Base-by-base conservation (phyloP, 1,284 basidiomycete genomes). In the Moesziomyces globuligerus region DNA sequence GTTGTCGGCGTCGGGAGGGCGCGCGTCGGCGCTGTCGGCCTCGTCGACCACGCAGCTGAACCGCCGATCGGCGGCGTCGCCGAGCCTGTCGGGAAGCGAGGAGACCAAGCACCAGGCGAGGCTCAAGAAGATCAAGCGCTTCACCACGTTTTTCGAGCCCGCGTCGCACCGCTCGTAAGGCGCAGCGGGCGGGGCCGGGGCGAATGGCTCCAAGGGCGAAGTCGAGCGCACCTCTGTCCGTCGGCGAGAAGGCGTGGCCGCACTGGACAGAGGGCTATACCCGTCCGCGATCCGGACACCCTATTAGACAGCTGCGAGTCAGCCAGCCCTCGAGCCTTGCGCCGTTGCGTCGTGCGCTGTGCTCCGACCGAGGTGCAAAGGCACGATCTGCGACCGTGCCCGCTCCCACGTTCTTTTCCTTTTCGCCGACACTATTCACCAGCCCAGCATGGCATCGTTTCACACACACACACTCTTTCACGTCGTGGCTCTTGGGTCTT, bases 61-160 rank as follows among this genome's bases (percentile, higher is more conserved):
- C 26, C 50, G 64, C 11, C 50, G 60, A 15, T 59, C 56, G 13
- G 65, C 57, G 9, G 65, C 56, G 20, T 72, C 70, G 25, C 64
- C 62, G 8, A 67, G 64, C 23, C 61, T 72, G 6, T 57, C 65
- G 8, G 65, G 70, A 13, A 64, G 58, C 44, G 70, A 72, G 44
- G 66, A 69, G 47, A 69, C 56, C 40, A 69, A 70, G 42, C 64
- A 72, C 17, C 68, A 61, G 39, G 50, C 56, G 41, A 48, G 68
- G 13, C 26, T 74, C 36, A 74, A 74, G 54, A 74, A 74, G 62
- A 74, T 74, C 56, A 74, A 74, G 43, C 58, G 72, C 44, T 74
- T 74, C 41, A 74, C 72, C 2, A 62, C 61, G 1, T 70, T 74
- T 32, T 74, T 74, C 48, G 67, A 74, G 37, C 38, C 60, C n/a